Conservation (phyloP, 2,329 filamentous ascomycete species). For the Neofusicoccum sp. region DNA sequence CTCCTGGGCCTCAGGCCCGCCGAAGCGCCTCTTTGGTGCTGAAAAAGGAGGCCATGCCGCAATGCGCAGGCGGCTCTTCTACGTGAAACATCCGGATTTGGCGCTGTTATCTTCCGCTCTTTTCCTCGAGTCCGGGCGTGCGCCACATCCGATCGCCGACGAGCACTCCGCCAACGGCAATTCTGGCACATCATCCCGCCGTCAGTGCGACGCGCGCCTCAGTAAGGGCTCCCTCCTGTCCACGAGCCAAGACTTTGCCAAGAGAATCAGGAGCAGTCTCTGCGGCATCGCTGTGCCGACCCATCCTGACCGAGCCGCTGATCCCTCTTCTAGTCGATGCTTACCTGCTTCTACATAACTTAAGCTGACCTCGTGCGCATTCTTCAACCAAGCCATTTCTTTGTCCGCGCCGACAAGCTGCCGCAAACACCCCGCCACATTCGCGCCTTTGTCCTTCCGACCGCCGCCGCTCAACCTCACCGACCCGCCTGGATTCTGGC, state of each 20-base stretch:
- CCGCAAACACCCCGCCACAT: neutral
- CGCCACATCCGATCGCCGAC: conserved; percentile 14
- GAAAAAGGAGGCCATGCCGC: neutral
- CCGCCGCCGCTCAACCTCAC: neutral
- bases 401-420: neutral
- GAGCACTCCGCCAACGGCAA: conserved; percentile 6
- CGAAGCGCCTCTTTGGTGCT: neutral
- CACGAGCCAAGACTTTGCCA: conserved; percentile 9
- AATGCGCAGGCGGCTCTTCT: conserved; percentile 1
- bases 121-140: neutral
- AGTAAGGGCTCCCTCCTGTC: conserved; percentile 9
- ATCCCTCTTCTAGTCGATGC: conserved; percentile 1
- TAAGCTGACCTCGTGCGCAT: conserved; percentile 10
- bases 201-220: conserved; percentile 9
- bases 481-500: neutral
- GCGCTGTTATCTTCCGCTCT: conserved; percentile 2
- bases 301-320: conserved; percentile 13
- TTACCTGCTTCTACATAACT: conserved; percentile 11
- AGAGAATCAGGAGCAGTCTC: conserved; percentile 13
- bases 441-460: conserved; percentile 1
- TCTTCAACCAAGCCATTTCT: neutral
- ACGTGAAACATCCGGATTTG: neutral
- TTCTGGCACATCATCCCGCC: conserved; percentile 14
- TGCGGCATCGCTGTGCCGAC: conserved; percentile 12
- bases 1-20: neutral